Evolutionary conservation across 768 basidiomycete species (phyloP), one percentile per base, ranked within the genome.

Genomic region (Lactarius pseudohatsudake): DNA sequence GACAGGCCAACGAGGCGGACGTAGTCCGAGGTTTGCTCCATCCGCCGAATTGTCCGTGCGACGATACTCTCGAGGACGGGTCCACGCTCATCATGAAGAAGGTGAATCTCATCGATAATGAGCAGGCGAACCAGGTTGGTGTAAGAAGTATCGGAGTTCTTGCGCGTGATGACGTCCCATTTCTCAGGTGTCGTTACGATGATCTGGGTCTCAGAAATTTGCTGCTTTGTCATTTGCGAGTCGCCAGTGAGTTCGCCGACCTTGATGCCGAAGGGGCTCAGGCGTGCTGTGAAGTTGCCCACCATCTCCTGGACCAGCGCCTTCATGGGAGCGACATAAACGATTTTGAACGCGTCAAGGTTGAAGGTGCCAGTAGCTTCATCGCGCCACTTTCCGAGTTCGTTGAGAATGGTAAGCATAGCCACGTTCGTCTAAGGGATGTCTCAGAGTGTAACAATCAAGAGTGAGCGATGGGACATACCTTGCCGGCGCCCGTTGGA

Each of bases 181-280:
- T 99, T 98, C 79, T 99, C 97, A 0, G 96, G 97, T 0, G 97
- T 98, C 0, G 96, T 97, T 69, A 98, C 95, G 76, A 98, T 98
- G 74, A 99, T 93, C 74, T 98, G 96, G 0, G 96, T 97, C 74
- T 96, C 95, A 10, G 94, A 79, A 62, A 98, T 98, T 76, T 98
- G 96, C 68, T 92, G 89, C 76, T 98, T 99, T 62, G 96, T 99
- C 85, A 98, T 92, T 81, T 98, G 96, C 32, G 93, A 86, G 76
- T 99, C 97, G 30, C 97, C 97, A 1, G 97, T 99, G 63, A 99
- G 83, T 76, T 99, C 97, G 34, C 92, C 93, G 57, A 99, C 91
- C 66, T 86, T 90, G 78, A 99, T 83, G 53, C 90, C 91, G 72
- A 82, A 88, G 0, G 80, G 76, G 1, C 76, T 76, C 55, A 99